A percentile compares a stretch with the other conserved stretches of the same genome.
These are phyloP conservation scores for Leptographium radiaticola DNA, from an alignment of 2,329 filamentous ascomycete species.

Conservation along the genomic window DNA sequence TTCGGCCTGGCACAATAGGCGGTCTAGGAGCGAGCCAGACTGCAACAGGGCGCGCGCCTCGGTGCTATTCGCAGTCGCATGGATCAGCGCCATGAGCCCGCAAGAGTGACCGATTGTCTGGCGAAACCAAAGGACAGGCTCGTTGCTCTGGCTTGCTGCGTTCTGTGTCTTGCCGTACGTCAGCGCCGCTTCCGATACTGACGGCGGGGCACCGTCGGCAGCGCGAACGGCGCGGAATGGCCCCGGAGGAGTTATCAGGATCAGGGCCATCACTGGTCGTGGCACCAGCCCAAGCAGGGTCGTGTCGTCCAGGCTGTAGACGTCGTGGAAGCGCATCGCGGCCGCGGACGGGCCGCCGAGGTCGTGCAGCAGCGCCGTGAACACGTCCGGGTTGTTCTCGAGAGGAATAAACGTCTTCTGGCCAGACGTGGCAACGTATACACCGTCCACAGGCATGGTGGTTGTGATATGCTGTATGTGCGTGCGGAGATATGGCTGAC, in stretches of 20 bases:
- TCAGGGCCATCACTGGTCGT: slow-evolving; percentile 59
- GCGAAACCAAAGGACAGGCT: slow-evolving; percentile 70
- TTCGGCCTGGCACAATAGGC: slow-evolving; percentile 48
- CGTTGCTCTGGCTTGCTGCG: slow-evolving; percentile 18
- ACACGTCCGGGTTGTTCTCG: not conserved
- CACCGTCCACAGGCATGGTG: not conserved
- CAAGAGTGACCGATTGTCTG: slow-evolving; percentile 78
- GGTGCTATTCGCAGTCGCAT: slow-evolving; percentile 58
- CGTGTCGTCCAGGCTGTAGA: slow-evolving; percentile 68
- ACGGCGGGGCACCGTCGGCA: slow-evolving; percentile 22
- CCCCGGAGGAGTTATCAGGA: slow-evolving; percentile 39
- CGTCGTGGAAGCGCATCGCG: slow-evolving; percentile 60
- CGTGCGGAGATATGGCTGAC: no score
- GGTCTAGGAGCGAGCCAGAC: slow-evolving; percentile 39
- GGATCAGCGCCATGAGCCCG: slow-evolving; percentile 65
- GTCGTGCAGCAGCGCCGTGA: not conserved
- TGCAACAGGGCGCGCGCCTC: slow-evolving; percentile 36
- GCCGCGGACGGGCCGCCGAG: not conserved
- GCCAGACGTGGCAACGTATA: not conserved
- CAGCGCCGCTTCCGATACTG: not conserved
- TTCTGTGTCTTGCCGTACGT: slow-evolving; percentile 35
- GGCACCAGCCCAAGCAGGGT: slow-evolving; percentile 65
- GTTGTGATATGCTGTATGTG: not conserved
- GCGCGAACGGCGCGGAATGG: slow-evolving; percentile 50
- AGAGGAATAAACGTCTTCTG: not conserved